Base-by-base conservation (phyloP, 208 protist species). In the Plasmodiophora brassicae region DNA sequence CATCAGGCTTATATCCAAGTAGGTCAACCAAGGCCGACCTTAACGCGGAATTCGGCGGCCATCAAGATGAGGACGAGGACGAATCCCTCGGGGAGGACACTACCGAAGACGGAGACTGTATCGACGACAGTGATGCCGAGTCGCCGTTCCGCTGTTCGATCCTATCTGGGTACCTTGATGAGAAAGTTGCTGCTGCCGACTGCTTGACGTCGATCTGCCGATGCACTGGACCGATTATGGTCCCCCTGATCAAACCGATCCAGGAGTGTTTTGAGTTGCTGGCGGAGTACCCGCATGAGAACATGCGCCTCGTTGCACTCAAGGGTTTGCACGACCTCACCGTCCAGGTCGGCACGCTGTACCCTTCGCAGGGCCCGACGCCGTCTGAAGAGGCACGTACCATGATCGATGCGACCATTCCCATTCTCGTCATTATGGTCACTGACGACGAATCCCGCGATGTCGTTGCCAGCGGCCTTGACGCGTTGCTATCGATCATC, bases 1-100 rank as follows among this genome's bases (percentile, higher is more conserved):
- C n/a, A n/a, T n/a, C n/a, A n/a, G n/a, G n/a, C n/a, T n/a, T n/a
- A n/a, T n/a, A n/a, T n/a, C n/a, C n/a, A n/a, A n/a, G n/a, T n/a
- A n/a, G n/a, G n/a, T 78, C 65, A 5, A 78, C 65, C 65, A 78
- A 78, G 65, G 65, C 65, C 65, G 65, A 78, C n/a, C 65, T 78
- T 5, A 78, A 78, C 65, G 65, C 65, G 32, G 65, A 78, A 32
- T 78, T 78, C n/a, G 65, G 65, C 65, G 65, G 65, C 65, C 32
- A 78, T 32, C 20, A 57, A 57, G 65, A 78, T 32, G 65, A 78
- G 20, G 65, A 5, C n/a, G 65, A 78, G 41, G 65, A 78, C n/a
- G 65, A 38, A 38, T 5, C 5, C 32, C 5, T 78, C 14, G 65
- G 14, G 32, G 65, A 78, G 41, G 14, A 78, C 14, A 32, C 14